Base-by-base conservation (phyloP, 2,329 filamentous ascomycete species). In the Ophiocordyceps australis region DNA sequence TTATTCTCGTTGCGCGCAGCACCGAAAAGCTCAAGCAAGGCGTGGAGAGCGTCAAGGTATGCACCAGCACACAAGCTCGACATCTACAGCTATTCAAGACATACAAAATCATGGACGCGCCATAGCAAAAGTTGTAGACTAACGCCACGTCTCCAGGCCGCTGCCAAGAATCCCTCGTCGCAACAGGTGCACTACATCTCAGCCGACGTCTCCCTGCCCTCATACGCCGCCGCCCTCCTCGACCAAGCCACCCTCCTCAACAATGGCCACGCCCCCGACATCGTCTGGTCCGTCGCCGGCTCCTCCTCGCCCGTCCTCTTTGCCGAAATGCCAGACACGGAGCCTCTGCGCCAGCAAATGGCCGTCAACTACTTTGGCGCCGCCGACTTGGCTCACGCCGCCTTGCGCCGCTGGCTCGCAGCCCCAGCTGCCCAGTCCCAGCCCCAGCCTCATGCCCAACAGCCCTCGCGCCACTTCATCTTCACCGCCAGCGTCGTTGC, bases 221-320 rank as follows among this genome's bases (percentile, higher is more conserved):
- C 67, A 30, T 85, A 85, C 42, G 80, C 80, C 26, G 56, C 58
- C 4, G 58, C 69, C 21, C 59, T 93, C 20, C 54, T 95, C 27
- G 56, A 60, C 20, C 72, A 91, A 47, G 74, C 74, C 24, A 77
- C 67, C 3, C 50, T 58, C 14, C 93, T 83, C 83, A 94, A 94
- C 54, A 55, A 72, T 35, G 72, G 67, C 28, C 47, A 56, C 14
- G 49, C 73, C 16, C 80, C 81, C 1, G 86, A 95, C 45, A 63
- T 94, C 29, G 78, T 95, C 18, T 95, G 89, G 83, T 85, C 81
- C 45, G 66, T 83, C 26, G 86, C 86, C 4, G 86, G 86, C 32
- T 60, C 67, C 35, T 67, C 78, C 5, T 62, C 59, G 11, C 85
- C 85, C 0, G 63, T 68, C 19, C 74, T 92, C 32, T 92, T 86